A percentile compares a stretch with the other conserved stretches of the same genome.
Evolutionary conservation across 1,139 yeast genomes (phyloP).

Genomic region (Yamadazyma membranifaciens): DNA sequence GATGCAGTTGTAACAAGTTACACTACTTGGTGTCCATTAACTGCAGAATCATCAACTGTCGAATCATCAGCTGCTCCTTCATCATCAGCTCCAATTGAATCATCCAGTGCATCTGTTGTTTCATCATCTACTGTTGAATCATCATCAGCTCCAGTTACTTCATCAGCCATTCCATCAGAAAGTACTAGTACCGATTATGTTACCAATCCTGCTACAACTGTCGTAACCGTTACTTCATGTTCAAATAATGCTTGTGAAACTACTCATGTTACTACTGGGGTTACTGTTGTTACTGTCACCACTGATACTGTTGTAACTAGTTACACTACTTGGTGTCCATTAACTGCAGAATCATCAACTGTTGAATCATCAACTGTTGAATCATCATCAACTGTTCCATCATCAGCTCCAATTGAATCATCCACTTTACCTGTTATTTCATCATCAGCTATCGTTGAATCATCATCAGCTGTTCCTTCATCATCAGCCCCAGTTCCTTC

Average conservation of each 20-base stretch:
- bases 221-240: slow-evolving; percentile 3
- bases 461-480: background rate
- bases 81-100: slow-evolving; percentile 9
- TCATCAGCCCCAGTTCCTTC: slow-evolving; percentile 3
- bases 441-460: background rate
- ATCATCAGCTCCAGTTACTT: slow-evolving; percentile 11
- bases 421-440: background rate
- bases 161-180: slow-evolving; percentile 1
- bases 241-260: slow-evolving; percentile 16
- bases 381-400: background rate
- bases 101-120: slow-evolving; percentile 12
- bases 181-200: background rate
- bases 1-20: slow-evolving; percentile 18
- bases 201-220: background rate
- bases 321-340: slow-evolving; percentile 22
- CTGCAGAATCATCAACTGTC: background rate
- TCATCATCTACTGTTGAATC: slow-evolving; percentile 11
- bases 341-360: background rate
- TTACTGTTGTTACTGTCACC: slow-evolving; percentile 16
- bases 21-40: slow-evolving; percentile 19
- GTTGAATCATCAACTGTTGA: background rate
- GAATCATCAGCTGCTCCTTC: slow-evolving; percentile 2
- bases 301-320: slow-evolving; percentile 16
- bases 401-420: background rate
- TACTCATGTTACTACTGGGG: slow-evolving; percentile 29